Percentiles rank a stretch among this genome's conserved stretches.
phyloP scores from a whole-genome alignment of 345 rosid genomes.

The Pistacia vera region DNA sequence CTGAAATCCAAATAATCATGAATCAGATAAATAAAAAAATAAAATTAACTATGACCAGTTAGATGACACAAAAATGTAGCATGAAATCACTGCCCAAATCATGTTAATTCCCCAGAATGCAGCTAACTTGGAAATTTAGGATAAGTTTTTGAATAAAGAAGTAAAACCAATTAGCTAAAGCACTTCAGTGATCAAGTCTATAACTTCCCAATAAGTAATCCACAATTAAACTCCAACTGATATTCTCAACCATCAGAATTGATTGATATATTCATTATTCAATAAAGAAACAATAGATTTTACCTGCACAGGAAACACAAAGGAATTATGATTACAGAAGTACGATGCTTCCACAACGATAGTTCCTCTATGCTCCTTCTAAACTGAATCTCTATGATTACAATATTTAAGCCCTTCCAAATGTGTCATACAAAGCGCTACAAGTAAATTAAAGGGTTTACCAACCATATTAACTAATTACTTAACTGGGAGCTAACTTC shows the following conservation, averaged over 20 bases:
- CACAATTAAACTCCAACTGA: not conserved
- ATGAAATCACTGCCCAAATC: not conserved
- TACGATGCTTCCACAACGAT: not conserved
- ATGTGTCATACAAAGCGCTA: not conserved
- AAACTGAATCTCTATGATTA: not conserved
- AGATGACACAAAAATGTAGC: not conserved
- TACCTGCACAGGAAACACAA: not conserved
- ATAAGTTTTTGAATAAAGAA: not conserved
- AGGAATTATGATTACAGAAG: not conserved
- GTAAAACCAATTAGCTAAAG: not conserved
- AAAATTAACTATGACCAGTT: not conserved
- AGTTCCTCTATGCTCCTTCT: not conserved
- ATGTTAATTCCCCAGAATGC: not conserved
- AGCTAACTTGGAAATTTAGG: not conserved
- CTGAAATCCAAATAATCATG: constrained; percentile 27
- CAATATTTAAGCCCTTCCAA: not conserved
- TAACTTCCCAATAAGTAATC: not conserved
- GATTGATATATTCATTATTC: not conserved
- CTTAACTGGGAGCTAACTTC: not conserved
- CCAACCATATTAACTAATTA: not conserved
- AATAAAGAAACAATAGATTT: not conserved
- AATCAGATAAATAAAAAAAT: not conserved
- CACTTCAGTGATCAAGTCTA: not conserved
- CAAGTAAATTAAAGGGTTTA: not conserved
- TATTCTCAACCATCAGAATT: not conserved